Evolutionary conservation across 2,329 filamentous ascomycete genomes (phyloP).

Genomic region (Xylariomycetidae sp.): DNA sequence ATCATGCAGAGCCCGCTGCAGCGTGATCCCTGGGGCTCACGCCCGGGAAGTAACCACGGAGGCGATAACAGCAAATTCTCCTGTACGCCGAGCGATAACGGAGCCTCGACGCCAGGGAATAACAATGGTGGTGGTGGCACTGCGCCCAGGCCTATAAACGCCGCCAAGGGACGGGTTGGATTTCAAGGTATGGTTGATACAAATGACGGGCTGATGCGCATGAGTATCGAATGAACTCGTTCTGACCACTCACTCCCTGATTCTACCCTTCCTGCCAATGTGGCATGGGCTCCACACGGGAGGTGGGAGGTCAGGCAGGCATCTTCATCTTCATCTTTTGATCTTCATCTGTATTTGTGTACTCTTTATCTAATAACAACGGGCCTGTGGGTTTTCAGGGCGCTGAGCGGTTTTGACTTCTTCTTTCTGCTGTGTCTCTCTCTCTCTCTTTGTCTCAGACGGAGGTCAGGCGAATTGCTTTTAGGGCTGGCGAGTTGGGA

Average conservation of each 20-base stretch:
- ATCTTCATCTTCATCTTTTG: too few relatives aligned
- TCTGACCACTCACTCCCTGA: not conserved
- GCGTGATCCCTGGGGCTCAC: conserved; percentile 67
- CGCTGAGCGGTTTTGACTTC: too few relatives aligned
- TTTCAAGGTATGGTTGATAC: conserved; percentile 93
- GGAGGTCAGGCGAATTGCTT: too few relatives aligned
- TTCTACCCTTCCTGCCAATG: too few relatives aligned
- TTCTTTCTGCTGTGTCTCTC: too few relatives aligned
- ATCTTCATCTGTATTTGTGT: too few relatives aligned
- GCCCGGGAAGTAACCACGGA: conserved; percentile 56
- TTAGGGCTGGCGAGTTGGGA: too few relatives aligned
- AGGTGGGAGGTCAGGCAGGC: too few relatives aligned
- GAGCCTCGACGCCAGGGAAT: conserved; percentile 32
- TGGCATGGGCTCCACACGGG: too few relatives aligned
- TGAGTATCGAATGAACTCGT: conserved; percentile 81
- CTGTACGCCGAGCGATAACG: conserved; percentile 47
- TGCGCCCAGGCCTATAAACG: conserved; percentile 36
- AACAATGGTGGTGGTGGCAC: conserved; percentile 9
- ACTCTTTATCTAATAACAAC: too few relatives aligned
- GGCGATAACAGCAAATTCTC: conserved; percentile 46
- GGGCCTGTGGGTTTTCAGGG: too few relatives aligned
- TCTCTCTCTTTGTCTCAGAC: too few relatives aligned
- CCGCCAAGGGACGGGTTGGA: conserved; percentile 61
- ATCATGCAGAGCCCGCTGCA: conserved; percentile 80
- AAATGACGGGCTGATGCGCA: conserved; percentile 92